Base-by-base conservation (phyloP, 2,329 filamentous ascomycete species). In the Colletotrichum falcatum region DNA sequence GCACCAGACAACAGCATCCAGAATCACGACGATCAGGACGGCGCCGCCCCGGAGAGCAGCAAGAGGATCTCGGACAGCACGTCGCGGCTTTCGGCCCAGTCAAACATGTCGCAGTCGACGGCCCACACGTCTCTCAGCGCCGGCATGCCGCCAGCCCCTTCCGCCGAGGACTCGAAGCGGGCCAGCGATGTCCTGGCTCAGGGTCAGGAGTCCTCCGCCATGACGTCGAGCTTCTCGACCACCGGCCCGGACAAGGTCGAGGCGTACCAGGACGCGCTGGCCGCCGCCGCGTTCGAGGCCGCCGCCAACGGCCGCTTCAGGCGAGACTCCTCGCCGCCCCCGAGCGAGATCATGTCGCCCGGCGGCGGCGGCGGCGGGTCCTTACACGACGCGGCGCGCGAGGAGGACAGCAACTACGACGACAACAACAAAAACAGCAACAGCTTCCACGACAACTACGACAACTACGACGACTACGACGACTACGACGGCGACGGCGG, bases 211-310 rank as follows among this genome's bases (percentile, higher is more conserved):
- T 65, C 73, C n/a, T 64, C 74, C 11, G 73, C 72, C 6, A 72
- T 74, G 44, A 64, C 72, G 37, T 53, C 62, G 14, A 71, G 65
- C 11, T 71, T 73, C 14, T 56, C 62, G 5, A 49, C 65, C 48
- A 49, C 58, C 14, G 74, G 75, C 16, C 72, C 74, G 75, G 76
- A 75, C 61, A 78, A 76, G 35, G 81, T 83, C 66, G 89, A 90
- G 51, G 91, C 89, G 1, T 95, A 98, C 76, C 94, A 97, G 77
- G 92, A 92, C 62, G 94, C 94, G 1, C 85, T 98, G 5, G 94
- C 94, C 1, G 91, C 92, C 56, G 95, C 94, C 8, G 92, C 94
- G 12, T 91, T 92, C 72, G 87, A 91, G 77, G 94, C 94, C 7
- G 92, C 90, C 28, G 89, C 89, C 1, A 91, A 91, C 46, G 94